A percentile compares a stretch with the other conserved stretches of the same genome.
Conservation (phyloP, 257 asterid species). For the Solanum piurae region DNA sequence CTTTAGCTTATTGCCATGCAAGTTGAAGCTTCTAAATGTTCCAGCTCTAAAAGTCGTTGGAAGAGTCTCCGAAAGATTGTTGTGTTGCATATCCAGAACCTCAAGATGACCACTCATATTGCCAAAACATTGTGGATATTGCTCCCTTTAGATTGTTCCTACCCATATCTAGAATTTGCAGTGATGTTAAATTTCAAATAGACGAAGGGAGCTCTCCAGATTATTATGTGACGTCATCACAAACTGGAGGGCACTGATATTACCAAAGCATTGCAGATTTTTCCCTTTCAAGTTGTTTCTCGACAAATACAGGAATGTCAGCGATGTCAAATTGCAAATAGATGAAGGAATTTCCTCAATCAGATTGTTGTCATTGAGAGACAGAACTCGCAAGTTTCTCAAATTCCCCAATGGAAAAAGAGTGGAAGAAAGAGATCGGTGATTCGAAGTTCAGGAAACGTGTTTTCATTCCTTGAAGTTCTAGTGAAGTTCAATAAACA, state of each 20-base stretch:
- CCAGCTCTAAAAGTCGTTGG: slow-evolving; percentile 1
- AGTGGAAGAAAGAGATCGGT: no score
- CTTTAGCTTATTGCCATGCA: slow-evolving; percentile 5
- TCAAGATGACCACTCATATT: not conserved
- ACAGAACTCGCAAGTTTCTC: no score
- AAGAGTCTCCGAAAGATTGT: not conserved
- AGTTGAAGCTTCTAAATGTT: not conserved
- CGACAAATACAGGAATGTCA: no score
- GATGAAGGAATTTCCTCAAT: no score
- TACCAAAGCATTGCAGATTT: not conserved
- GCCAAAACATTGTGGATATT: not conserved
- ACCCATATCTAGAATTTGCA: not conserved
- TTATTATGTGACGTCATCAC: not conserved
- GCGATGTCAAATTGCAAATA: no score
- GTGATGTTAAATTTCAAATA: not conserved
- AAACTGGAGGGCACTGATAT: not conserved
- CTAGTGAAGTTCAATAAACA: not conserved
- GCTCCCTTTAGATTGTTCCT: not conserved
- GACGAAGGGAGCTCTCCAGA: not conserved
- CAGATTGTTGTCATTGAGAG: no score
- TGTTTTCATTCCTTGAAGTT: not conserved
- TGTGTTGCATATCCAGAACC: not conserved
- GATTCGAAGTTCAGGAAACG: not conserved
- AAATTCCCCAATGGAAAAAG: no score
- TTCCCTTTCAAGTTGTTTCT: not conserved